Evolutionary conservation across 164 flowering plant genomes (phyloP).

Genomic region (Nymphaea colorata): DNA sequence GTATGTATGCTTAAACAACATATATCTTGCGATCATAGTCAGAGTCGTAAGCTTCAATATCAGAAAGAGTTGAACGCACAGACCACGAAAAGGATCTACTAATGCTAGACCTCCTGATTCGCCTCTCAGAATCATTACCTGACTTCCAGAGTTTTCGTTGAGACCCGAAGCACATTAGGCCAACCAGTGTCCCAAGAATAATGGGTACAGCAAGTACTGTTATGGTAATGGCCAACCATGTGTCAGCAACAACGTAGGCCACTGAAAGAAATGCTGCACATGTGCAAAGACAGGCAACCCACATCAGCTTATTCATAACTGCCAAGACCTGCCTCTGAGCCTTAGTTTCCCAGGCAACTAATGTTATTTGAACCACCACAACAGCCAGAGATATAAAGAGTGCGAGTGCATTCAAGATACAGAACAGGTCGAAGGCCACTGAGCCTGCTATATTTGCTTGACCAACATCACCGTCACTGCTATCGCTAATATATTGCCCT

Average conservation of each 20-base stretch:
- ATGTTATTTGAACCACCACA: slow-evolving; percentile 88
- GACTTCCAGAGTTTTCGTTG: slow-evolving; percentile 41
- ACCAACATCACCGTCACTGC: slow-evolving; percentile 36
- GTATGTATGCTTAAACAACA: slow-evolving; percentile 32
- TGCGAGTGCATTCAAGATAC: slow-evolving; percentile 66
- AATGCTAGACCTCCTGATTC: slow-evolving; percentile 61
- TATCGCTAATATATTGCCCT: slow-evolving; percentile 37
- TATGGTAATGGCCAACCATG: slow-evolving; percentile 77
- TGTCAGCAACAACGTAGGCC: slow-evolving; percentile 62
- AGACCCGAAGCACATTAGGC: slow-evolving; percentile 82
- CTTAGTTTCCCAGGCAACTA: slow-evolving; percentile 90
- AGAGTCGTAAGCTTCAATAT: slow-evolving; percentile 61
- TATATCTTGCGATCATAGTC: slow-evolving; percentile 56
- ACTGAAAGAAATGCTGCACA: slow-evolving; percentile 72
- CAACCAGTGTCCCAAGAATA: slow-evolving; percentile 63
- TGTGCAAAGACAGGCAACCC: slow-evolving; percentile 88
- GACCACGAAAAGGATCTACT: slow-evolving; percentile 94
- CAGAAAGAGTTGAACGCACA: slow-evolving; percentile 48
- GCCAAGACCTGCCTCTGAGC: slow-evolving; percentile 83
- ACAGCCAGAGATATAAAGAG: slow-evolving; percentile 87
- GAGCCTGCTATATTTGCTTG: slow-evolving; percentile 39
- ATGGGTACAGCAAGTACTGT: slow-evolving; percentile 57
- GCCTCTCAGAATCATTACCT: slow-evolving; percentile 58
- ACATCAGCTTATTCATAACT: slow-evolving; percentile 86
- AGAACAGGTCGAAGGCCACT: slow-evolving; percentile 55